Conservation (phyloP, 2,329 filamentous ascomycete genomes). For the Sporothrix protearum region DNA sequence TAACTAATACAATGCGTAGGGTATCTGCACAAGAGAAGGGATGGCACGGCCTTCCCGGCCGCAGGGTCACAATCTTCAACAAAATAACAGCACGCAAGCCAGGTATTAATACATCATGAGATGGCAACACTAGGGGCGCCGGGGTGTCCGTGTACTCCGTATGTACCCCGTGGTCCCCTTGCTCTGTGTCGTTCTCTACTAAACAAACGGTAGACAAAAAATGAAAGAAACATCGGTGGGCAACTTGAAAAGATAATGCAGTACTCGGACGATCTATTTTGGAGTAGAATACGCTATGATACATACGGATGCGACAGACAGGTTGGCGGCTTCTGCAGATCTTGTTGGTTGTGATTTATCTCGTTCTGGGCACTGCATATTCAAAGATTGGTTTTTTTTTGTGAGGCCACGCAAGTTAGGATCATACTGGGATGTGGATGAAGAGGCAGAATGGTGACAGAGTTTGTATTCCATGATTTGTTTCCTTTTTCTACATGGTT, state of each 20-base stretch:
- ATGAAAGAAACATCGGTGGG: not conserved
- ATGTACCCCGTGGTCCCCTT: not conserved
- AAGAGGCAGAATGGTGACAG: no score
- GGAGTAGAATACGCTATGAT: not conserved
- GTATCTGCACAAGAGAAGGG: not conserved
- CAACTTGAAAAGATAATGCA: not conserved
- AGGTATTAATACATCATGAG: not conserved
- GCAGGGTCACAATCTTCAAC: not conserved
- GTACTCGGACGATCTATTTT: not conserved
- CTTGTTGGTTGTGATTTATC: not conserved
- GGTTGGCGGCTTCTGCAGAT: not conserved
- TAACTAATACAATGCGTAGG: not conserved
- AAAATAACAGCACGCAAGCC: not conserved
- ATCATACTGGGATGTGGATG: no score
- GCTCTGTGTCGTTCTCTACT: no score
- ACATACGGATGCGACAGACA: not conserved
- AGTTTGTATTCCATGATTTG: no score
- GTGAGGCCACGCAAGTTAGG: conserved; percentile 2
- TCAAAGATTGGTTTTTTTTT: not conserved
- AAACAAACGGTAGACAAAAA: no score
- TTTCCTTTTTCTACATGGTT: no score
- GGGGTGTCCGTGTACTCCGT: not conserved
- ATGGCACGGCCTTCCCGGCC: conserved; percentile 16
- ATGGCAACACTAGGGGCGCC: not conserved
- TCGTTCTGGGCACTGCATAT: not conserved